Conservation (phyloP, 208 protist species). For the Balamuthia mandrillaris region DNA sequence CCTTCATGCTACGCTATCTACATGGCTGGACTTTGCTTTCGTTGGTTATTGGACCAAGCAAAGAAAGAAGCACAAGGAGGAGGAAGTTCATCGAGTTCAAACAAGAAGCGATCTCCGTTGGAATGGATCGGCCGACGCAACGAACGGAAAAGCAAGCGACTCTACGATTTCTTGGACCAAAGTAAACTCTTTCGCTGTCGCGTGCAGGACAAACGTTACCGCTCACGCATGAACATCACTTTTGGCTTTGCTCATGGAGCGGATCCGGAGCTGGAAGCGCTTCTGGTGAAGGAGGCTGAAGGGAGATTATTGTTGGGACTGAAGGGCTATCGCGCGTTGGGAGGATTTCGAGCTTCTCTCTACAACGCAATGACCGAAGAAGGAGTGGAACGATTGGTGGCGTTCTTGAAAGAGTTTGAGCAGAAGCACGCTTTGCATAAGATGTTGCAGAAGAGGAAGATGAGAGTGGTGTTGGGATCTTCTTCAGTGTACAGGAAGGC, state of each 20-base stretch:
- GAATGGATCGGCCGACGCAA: conserved; percentile 49
- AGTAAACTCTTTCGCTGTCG: conserved; percentile 59
- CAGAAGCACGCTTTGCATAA: conserved; percentile 22
- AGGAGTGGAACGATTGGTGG: conserved; percentile 52
- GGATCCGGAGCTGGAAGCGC: conserved; percentile 58
- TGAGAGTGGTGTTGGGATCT: conserved; percentile 56
- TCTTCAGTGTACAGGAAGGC: conserved; percentile 58
- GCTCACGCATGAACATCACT: conserved; percentile 78
- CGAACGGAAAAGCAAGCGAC: conserved; percentile 44
- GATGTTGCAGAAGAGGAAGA: too few relatives aligned
- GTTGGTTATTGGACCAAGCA: too few relatives aligned
- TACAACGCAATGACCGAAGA: conserved; percentile 76
- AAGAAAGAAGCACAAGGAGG: too few relatives aligned
- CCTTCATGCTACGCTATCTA: conserved; percentile 67
- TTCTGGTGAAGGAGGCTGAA: conserved; percentile 68
- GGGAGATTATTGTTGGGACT: conserved; percentile 59
- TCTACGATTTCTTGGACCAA: conserved; percentile 73
- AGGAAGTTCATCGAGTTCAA: too few relatives aligned
- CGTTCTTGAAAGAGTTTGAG: conserved; percentile 73
- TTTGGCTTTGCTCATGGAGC: conserved; percentile 55
- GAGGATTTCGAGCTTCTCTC: conserved; percentile 73
- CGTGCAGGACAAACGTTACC: conserved; percentile 42
- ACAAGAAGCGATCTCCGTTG: too few relatives aligned
- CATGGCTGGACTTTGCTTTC: conserved; percentile 71
- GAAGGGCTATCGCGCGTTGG: conserved; percentile 77